Evolutionary conservation across 306 rosid genomes (phyloP).

Genomic region (Cucurbita pepo): DNA sequence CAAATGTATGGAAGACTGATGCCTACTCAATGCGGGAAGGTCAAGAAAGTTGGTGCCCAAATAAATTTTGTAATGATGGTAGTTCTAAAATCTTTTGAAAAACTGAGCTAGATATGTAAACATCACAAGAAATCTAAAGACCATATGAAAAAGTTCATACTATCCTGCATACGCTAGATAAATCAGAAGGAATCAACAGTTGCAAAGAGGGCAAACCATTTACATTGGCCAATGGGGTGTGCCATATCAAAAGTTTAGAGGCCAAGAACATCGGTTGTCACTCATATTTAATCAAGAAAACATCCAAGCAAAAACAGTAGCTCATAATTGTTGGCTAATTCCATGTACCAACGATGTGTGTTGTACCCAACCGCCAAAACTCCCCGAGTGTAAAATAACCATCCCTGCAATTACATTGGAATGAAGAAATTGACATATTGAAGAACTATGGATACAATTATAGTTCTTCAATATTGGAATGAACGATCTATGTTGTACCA

Average conservation of each 20-base stretch:
- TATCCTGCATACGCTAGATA: background rate
- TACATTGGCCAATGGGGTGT: background rate
- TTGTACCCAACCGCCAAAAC: background rate
- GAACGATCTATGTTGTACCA: background rate
- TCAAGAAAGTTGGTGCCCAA: no score
- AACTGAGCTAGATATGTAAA: background rate
- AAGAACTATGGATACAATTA: background rate
- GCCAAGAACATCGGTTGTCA: background rate
- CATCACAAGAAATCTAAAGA: background rate
- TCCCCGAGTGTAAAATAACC: background rate
- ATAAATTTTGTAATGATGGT: background rate
- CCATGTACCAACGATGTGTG: background rate
- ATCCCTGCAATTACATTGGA: background rate
- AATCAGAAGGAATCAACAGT: background rate
- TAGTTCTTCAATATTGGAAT: no score
- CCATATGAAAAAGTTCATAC: no score
- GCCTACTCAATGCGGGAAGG: no score
- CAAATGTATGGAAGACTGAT: no score
- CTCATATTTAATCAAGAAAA: background rate
- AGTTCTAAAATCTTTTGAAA: background rate
- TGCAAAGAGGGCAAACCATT: background rate
- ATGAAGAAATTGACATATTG: background rate
- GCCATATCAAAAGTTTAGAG: background rate
- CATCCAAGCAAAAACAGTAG: background rate
- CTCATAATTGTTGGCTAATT: background rate